phyloP scores from a whole-genome alignment of 352 stramenopile genomes.

The Globisporangium middletonii region DNA sequence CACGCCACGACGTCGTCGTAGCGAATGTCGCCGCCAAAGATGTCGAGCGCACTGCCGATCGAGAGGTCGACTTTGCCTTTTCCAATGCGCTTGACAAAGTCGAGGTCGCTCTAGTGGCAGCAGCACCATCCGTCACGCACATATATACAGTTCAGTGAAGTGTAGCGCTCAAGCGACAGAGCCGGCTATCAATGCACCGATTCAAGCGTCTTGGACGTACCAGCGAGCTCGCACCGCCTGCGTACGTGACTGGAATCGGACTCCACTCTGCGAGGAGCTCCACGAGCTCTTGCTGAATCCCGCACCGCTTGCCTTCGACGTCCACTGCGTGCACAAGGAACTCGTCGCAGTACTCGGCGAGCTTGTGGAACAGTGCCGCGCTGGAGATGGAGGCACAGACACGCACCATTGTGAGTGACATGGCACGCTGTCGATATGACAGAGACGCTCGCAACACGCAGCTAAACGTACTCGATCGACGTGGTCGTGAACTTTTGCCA shows the following conservation, averaged over 20 bases:
- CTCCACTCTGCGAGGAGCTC: slow-evolving; percentile 88
- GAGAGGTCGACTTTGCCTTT: slow-evolving; percentile 95
- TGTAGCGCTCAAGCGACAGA: too few species aligned
- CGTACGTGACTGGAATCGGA: slow-evolving; percentile 96
- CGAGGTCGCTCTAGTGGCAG: slow-evolving; percentile 72
- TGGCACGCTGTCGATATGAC: too few species aligned
- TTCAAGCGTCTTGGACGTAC: slow-evolving; percentile 19
- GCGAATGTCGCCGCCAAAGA: slow-evolving; percentile 93
- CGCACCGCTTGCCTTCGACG: slow-evolving; percentile 94
- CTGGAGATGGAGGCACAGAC: slow-evolving; percentile 18
- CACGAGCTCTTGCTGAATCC: slow-evolving; percentile 96
- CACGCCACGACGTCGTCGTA: slow-evolving; percentile 94
- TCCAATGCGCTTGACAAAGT: slow-evolving; percentile 91
- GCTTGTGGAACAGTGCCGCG: slow-evolving; percentile 77
- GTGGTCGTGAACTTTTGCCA: slow-evolving; percentile 97
- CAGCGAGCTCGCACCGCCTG: slow-evolving; percentile 90
- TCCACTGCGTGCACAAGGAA: slow-evolving; percentile 98
- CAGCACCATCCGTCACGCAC: too few species aligned
- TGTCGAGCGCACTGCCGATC: slow-evolving; percentile 96
- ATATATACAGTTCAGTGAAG: too few species aligned
- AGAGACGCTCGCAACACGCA: background rate
- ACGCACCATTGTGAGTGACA: background rate
- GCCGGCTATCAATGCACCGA: too few species aligned
- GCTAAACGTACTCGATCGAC: slow-evolving; percentile 58
- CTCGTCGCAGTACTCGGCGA: slow-evolving; percentile 94